Conservation (phyloP, 257 asterid genomes). For the Solanum lignicaule region DNA sequence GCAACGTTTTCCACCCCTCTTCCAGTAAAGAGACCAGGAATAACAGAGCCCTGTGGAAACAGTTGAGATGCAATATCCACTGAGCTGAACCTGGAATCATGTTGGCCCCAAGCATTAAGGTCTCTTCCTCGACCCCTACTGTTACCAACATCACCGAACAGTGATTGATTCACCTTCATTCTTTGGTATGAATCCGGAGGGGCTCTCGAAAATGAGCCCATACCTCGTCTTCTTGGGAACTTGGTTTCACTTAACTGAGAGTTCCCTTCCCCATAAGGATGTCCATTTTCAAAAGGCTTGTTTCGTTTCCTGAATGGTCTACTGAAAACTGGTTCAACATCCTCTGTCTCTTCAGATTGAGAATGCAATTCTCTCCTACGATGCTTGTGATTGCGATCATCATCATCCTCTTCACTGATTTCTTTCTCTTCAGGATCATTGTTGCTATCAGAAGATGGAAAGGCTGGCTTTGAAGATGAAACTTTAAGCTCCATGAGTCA, state of each 20-base stretch:
- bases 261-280: constrained; percentile 48
- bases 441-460: constrained; percentile 50
- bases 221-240: constrained; percentile 53
- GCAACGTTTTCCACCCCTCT: constrained; percentile 58
- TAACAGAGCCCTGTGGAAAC: constrained; percentile 58
- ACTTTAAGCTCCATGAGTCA: constrained; percentile 58
- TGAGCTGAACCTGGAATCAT: constrained; percentile 60
- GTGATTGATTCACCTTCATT: constrained; percentile 40
- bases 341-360: constrained; percentile 40
- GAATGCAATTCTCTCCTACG: constrained; percentile 66
- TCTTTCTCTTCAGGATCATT: constrained; percentile 79
- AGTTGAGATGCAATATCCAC: constrained; percentile 59
- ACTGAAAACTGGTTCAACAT: constrained; percentile 41
- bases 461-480: constrained; percentile 51
- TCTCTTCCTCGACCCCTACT: constrained; percentile 74
- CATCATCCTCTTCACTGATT: constrained; percentile 92
- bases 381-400: constrained; percentile 98
- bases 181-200: constrained; percentile 51
- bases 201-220: constrained; percentile 41
- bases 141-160: constrained; percentile 42
- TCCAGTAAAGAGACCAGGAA: constrained; percentile 57
- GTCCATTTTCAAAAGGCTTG: constrained; percentile 68
- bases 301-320: constrained; percentile 64
- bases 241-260: constrained; percentile 46
- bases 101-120: constrained; percentile 49